A percentile compares a stretch with the other conserved stretches of the same genome.
phyloP scores from a whole-genome alignment of 768 basidiomycete species.

The Rhodotorula toruloides region DNA sequence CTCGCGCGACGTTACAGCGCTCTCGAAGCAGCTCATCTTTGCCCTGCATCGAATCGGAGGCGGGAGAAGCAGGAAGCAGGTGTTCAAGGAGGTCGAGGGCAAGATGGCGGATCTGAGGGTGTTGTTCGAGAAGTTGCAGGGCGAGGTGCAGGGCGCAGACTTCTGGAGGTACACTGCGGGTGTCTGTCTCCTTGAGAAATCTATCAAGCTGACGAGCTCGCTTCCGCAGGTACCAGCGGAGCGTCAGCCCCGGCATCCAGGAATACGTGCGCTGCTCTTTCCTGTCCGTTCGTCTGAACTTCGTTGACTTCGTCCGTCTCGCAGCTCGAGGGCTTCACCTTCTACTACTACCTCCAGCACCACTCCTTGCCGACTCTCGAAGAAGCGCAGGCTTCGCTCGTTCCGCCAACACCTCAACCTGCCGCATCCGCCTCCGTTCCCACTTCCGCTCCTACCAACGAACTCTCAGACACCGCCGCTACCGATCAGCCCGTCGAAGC shows the following conservation, averaged over 20 bases:
- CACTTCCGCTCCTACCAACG: not conserved
- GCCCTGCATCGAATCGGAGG: conserved; percentile 63
- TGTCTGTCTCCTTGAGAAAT: not conserved
- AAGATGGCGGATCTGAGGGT: conserved; percentile 64
- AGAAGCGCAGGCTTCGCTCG: conserved; percentile 22
- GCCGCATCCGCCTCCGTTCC: not conserved
- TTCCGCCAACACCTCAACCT: conserved; percentile 4
- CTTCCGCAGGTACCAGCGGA: conserved; percentile 40
- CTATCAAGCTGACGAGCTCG: not conserved
- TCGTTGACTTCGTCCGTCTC: not conserved
- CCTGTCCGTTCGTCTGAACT: not conserved
- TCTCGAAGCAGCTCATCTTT: conserved; percentile 91
- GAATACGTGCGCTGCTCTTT: conserved; percentile 60
- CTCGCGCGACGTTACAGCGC: conserved; percentile 73
- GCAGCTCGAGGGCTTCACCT: conserved; percentile 67
- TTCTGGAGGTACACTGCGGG: conserved; percentile 62
- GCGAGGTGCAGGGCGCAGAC: conserved; percentile 61
- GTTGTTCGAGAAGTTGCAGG: conserved; percentile 60
- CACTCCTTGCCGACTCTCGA: conserved; percentile 31
- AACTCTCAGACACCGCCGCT: not conserved
- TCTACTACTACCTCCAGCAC: conserved; percentile 36
- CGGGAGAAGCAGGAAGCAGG: not conserved
- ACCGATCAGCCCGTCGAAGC: not conserved
- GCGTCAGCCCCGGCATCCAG: conserved; percentile 61
- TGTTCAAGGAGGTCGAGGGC: conserved; percentile 47